Conservation (phyloP, 2,329 filamentous ascomycete genomes). For the Scedosporium dehoogii region DNA sequence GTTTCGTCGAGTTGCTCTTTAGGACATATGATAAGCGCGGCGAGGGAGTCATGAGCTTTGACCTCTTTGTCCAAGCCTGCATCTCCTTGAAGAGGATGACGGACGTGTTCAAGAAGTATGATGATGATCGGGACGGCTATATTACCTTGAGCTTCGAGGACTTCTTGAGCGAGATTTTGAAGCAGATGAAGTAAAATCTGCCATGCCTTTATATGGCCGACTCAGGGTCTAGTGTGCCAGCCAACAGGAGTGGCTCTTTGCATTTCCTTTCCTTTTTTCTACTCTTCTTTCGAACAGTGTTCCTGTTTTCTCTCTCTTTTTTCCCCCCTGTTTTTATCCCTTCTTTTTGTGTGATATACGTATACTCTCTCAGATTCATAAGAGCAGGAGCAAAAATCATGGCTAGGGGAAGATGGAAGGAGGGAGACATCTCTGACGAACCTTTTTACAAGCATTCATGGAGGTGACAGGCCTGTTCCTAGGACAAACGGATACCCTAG, state of each 20-base stretch:
- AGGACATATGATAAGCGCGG: constrained; percentile 74
- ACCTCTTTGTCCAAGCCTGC: constrained; percentile 94
- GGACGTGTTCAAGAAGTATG: constrained; percentile 98
- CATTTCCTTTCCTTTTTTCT: background rate
- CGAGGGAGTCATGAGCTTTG: constrained; percentile 73
- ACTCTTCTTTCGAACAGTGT: background rate
- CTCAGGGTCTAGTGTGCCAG: background rate
- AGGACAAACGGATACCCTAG: background rate
- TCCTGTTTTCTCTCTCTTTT: background rate
- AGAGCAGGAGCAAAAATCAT: background rate
- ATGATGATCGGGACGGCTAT: constrained; percentile 91
- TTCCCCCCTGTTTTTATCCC: too few relatives aligned
- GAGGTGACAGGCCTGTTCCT: background rate
- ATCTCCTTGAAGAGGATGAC: constrained; percentile 98
- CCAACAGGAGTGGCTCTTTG: background rate
- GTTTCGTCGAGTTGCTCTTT: constrained; percentile 80
- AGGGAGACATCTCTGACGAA: background rate
- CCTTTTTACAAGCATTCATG: background rate
- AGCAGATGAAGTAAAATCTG: constrained; percentile 42
- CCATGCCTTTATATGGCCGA: background rate
- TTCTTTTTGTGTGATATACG: background rate
- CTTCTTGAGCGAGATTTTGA: constrained; percentile 60
- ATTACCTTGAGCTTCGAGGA: constrained; percentile 77
- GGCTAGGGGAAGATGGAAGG: background rate
- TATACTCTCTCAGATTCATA: background rate